These are phyloP conservation scores for Colletotrichum liriopes DNA, from an alignment of 2,329 filamentous ascomycete species.

Conservation along the genomic window DNA sequence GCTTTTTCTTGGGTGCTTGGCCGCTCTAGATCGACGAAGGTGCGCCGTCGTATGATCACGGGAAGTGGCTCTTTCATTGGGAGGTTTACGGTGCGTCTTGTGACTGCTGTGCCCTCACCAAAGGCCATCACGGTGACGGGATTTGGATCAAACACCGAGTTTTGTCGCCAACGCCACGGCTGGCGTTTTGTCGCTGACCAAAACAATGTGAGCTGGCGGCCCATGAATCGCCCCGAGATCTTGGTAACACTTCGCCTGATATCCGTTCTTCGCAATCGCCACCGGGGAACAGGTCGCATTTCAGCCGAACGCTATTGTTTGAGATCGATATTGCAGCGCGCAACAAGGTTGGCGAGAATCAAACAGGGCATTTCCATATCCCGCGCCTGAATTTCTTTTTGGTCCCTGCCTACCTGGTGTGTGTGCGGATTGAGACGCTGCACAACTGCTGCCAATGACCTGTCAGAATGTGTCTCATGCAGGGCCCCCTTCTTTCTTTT, in stretches of 20 bases:
- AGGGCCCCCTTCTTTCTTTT: constrained; percentile 25
- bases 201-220: not conserved
- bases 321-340: constrained; percentile 20
- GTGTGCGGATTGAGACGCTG: constrained; percentile 23
- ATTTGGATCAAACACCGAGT: constrained; percentile 4
- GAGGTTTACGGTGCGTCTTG: constrained; percentile 12
- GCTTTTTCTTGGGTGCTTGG: constrained; percentile 32
- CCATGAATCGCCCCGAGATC: not conserved
- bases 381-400: constrained; percentile 1
- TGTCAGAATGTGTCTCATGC: constrained; percentile 33
- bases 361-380: constrained; percentile 26
- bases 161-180: not conserved
- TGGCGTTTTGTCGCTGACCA: not conserved
- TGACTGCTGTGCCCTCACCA: not conserved
- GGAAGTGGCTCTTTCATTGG: constrained; percentile 16
- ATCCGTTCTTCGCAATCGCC: not conserved
- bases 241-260: not conserved
- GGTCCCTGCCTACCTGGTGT: not conserved
- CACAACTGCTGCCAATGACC: constrained; percentile 18
- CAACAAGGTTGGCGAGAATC: constrained; percentile 15
- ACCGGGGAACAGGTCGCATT: constrained; percentile 2
- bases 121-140: not conserved
- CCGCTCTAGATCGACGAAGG: constrained; percentile 20
- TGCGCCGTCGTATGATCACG: constrained; percentile 36
- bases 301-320: constrained; percentile 19